These are phyloP conservation scores for Scedosporium dehoogii DNA, from an alignment of 2,329 filamentous ascomycete species.

Conservation along the genomic window DNA sequence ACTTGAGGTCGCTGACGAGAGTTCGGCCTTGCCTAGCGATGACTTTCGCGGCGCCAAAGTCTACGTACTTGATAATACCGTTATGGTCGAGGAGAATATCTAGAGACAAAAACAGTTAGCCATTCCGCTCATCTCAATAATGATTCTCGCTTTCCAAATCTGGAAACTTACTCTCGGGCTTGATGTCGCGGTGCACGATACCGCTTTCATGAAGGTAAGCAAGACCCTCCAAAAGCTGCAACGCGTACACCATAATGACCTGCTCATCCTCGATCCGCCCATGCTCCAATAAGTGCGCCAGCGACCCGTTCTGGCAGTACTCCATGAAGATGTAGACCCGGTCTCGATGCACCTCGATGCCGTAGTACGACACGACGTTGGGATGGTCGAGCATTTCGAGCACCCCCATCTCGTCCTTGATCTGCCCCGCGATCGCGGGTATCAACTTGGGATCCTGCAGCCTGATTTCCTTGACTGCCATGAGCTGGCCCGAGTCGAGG, in stretches of 20 bases:
- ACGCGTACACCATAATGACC: constrained; percentile 90
- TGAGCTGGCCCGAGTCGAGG: constrained; percentile 86
- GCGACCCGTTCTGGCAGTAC: constrained; percentile 89
- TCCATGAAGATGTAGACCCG: constrained; percentile 99
- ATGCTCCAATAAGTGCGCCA: constrained; percentile 84
- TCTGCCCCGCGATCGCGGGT: constrained; percentile 85
- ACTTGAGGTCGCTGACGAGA: constrained; percentile 51
- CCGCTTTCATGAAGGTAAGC: constrained; percentile 86
- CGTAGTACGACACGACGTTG: constrained; percentile 95
- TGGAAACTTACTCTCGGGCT: constrained; percentile 77
- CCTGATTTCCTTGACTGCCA: constrained; percentile 98
- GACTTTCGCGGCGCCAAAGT: constrained; percentile 95
- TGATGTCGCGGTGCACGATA: constrained; percentile 95
- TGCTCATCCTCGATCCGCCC: constrained; percentile 96
- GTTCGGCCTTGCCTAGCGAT: constrained; percentile 92
- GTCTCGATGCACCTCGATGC: constrained; percentile 95
- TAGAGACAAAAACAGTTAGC: constrained; percentile 20
- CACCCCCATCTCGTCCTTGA: constrained; percentile 94
- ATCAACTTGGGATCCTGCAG: constrained; percentile 95
- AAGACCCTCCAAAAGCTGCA: constrained; percentile 88
- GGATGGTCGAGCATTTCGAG: constrained; percentile 92
- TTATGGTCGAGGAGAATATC: constrained; percentile 95
- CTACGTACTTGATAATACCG: constrained; percentile 97
- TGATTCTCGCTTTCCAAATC: too few species aligned
- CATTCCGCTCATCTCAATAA: neutral